Conservation (phyloP, 2,329 filamentous ascomycete genomes). For the Scedosporium dehoogii region DNA sequence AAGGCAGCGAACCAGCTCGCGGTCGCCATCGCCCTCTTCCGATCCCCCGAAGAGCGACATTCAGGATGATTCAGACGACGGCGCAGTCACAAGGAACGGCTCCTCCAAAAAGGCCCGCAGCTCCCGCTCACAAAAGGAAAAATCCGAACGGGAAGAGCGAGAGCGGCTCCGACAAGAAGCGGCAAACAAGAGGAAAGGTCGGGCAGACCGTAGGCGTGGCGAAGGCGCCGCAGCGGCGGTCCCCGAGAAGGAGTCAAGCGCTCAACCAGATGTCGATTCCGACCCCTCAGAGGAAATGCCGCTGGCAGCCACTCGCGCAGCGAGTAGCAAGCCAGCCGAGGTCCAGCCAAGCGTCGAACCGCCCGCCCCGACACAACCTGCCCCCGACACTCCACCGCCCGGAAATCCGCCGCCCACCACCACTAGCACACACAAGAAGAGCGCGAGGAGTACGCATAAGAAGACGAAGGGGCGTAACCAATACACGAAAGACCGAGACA, state of each 20-base stretch:
- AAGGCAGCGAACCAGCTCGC: slow-evolving; percentile 73
- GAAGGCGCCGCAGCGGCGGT: slow-evolving; percentile 50
- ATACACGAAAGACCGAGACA: slow-evolving; percentile 67
- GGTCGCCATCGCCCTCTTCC: slow-evolving; percentile 52
- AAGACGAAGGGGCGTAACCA: slow-evolving; percentile 69
- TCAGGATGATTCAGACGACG: slow-evolving; percentile 65
- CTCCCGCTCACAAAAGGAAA: slow-evolving; percentile 51
- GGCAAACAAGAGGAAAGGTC: slow-evolving; percentile 69
- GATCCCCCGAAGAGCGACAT: slow-evolving; percentile 37
- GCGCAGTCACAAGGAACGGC: slow-evolving; percentile 38
- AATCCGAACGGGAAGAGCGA: slow-evolving; percentile 60
- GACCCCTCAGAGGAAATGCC: slow-evolving; percentile 61
- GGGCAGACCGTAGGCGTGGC: slow-evolving; percentile 68
- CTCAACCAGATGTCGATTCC: slow-evolving; percentile 47
- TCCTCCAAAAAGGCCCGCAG: slow-evolving; percentile 49
- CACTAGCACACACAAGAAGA: slow-evolving; percentile 45
- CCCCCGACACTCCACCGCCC: slow-evolving; percentile 37
- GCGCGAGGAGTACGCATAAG: slow-evolving; percentile 45
- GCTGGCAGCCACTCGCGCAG: slow-evolving; percentile 26
- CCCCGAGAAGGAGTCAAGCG: slow-evolving; percentile 19
- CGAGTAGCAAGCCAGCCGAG: slow-evolving; percentile 16
- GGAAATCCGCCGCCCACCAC: slow-evolving; percentile 24
- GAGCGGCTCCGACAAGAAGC: slow-evolving; percentile 67
- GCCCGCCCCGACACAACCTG: slow-evolving; percentile 34
- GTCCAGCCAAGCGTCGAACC: slow-evolving; percentile 24